Evolutionary conservation across 2,329 filamentous ascomycete species (phyloP).

Genomic region (Coniochaeta sp.): DNA sequence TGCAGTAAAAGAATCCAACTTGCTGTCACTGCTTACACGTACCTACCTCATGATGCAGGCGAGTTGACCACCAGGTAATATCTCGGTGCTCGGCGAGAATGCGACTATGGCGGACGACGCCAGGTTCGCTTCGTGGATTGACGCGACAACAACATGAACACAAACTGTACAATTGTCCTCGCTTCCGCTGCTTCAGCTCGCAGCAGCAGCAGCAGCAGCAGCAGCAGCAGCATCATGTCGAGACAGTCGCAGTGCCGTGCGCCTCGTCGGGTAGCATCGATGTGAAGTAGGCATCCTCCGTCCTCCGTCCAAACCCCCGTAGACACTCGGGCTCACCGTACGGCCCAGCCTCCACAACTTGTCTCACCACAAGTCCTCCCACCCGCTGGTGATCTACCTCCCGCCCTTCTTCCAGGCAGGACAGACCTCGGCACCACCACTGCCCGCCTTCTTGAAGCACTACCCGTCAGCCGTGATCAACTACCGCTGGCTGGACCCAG

Average conservation of each 20-base stretch:
- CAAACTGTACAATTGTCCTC: neutral
- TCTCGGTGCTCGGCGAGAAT: neutral
- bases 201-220: too few species aligned
- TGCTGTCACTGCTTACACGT: neutral
- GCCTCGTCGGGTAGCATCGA: neutral
- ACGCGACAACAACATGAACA: too few species aligned
- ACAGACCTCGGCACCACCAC: neutral
- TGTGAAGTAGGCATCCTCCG: neutral
- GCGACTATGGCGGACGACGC: neutral
- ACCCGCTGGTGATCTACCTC: neutral
- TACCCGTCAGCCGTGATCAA: conserved; percentile 1
- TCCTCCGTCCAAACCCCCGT: neutral
- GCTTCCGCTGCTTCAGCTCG: neutral
- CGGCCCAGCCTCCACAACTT: neutral
- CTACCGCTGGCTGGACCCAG: conserved; percentile 1
- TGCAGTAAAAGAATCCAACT: neutral
- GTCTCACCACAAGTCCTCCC: neutral
- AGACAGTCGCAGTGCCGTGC: neutral
- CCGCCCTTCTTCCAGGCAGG: neutral
- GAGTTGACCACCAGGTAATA: neutral
- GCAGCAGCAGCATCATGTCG: neutral
- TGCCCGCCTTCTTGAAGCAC: neutral
- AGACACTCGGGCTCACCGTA: neutral
- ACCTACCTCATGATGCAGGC: neutral
- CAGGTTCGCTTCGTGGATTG: neutral